Evolutionary conservation across 2,329 filamentous ascomycete species (phyloP), one percentile per base, ranked within the genome.

Genomic region (Phyllosticta citrichinensis): DNA sequence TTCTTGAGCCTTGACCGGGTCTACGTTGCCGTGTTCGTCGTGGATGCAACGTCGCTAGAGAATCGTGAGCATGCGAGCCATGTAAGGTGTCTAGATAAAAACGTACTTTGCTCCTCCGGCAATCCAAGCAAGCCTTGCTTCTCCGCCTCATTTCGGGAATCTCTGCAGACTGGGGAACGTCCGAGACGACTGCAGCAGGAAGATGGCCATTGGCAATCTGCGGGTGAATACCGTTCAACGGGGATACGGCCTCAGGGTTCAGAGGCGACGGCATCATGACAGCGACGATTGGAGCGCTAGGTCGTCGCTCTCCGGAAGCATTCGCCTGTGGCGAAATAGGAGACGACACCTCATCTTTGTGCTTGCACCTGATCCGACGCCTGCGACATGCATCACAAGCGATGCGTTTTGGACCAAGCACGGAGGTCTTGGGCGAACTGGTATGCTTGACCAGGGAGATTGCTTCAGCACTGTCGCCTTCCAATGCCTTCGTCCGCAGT

Each of bases 61-160:
- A 52, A 68, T 63, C 68, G 66, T 70, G 66, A 64, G 50, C 19
- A 72, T 4, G 14, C 66, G 47, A 52, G 22, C 25, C n/a, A 57
- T 12, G 19, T 33, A 12, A 50, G 25, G 50, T 20, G 17, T 52
- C 24, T 6, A 10, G 14, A 62, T 33, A 20, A 14, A 24, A 51
- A 72, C 80, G 71, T 69, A 85, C 84, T 78, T 87, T 87, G 77
- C 83, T 86, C 70, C 85, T 86, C 54, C 84, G 80, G 71, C 84
- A 87, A 66, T 86, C 83, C 62, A 83, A 79, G 69, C 84, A 87
- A 52, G 84, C 84, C 70, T 86, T 86, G 67, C 79, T 85, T 66
- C 84, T 73, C 40, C 40, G 14, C 40, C 40, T 47, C 2, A 47
- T 47, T 47, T 47, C 40, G 17, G 40, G 40, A n/a, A 47, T 47